A percentile compares a stretch with the other conserved stretches of the same genome.
These are phyloP conservation scores for Huntiella omanensis DNA, from an alignment of 2,329 filamentous ascomycete genomes.

Conservation along the genomic window DNA sequence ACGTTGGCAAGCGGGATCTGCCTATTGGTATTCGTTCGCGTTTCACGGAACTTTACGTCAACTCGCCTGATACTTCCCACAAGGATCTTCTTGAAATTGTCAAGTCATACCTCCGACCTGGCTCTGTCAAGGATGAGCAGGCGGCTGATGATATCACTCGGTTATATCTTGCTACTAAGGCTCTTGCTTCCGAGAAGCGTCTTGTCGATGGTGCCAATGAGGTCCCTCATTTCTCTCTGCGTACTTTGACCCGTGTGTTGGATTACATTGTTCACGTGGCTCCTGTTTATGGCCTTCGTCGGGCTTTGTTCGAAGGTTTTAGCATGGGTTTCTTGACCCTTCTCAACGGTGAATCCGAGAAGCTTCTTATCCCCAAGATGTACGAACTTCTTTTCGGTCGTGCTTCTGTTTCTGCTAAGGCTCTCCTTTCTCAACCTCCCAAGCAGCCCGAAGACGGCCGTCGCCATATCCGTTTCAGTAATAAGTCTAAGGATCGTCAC, in stretches of 20 bases:
- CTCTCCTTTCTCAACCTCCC: slow-evolving; percentile 60
- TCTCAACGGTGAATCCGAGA: slow-evolving; percentile 64
- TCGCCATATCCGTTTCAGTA: slow-evolving; percentile 62
- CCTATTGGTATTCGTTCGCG: slow-evolving; percentile 73
- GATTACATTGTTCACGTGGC: slow-evolving; percentile 76
- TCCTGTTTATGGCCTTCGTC: slow-evolving; percentile 63
- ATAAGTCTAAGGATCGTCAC: slow-evolving; percentile 44
- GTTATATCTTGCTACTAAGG: slow-evolving; percentile 77
- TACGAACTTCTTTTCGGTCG: slow-evolving; percentile 59
- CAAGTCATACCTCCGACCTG: slow-evolving; percentile 63
- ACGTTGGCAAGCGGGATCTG: slow-evolving; percentile 88
- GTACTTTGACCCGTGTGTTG: slow-evolving; percentile 77
- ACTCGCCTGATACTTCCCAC: slow-evolving; percentile 69
- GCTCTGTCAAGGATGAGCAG: slow-evolving; percentile 51
- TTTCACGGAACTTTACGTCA: slow-evolving; percentile 91
- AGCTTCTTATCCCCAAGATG: slow-evolving; percentile 59
- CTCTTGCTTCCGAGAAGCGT: slow-evolving; percentile 58
- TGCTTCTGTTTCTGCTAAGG: slow-evolving; percentile 35
- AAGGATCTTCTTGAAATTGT: slow-evolving; percentile 80
- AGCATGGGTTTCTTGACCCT: slow-evolving; percentile 95
- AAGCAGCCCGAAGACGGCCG: slow-evolving; percentile 58
- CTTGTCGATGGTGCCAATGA: slow-evolving; percentile 91
- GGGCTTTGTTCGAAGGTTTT: slow-evolving; percentile 86
- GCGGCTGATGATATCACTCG: slow-evolving; percentile 64
- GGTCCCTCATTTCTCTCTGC: slow-evolving; percentile 88